Evolutionary conservation across 257 asterid species (phyloP).

Genomic region (Nicotiana sylvestris): DNA sequence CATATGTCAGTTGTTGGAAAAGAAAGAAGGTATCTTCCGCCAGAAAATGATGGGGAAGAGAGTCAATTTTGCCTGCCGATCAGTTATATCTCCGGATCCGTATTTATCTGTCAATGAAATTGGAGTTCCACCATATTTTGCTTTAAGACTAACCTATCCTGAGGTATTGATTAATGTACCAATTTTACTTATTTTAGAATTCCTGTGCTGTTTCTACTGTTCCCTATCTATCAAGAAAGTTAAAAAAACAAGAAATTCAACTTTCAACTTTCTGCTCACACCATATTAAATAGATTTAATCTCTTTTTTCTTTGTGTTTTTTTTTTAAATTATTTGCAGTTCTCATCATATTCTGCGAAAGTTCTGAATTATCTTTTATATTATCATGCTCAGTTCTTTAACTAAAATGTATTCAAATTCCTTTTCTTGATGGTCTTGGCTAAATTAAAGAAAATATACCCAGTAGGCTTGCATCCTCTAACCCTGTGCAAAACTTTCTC

Average conservation of each 20-base stretch:
- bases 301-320: background rate
- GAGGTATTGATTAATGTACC: conserved; percentile 50
- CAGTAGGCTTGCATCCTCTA: background rate
- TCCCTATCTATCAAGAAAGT: background rate
- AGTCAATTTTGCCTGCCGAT: conserved; percentile 92
- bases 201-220: background rate
- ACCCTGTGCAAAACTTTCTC: background rate
- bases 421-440: conserved; percentile 4
- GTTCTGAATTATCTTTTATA: background rate
- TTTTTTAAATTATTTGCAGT: background rate
- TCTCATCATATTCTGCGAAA: background rate
- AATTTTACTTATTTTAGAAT: background rate
- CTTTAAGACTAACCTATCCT: conserved; percentile 81
- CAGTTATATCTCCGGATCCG: conserved; percentile 98
- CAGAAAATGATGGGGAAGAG: conserved; percentile 99
- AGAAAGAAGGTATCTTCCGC: conserved; percentile 95
- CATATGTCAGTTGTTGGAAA: conserved; percentile 78
- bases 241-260: background rate
- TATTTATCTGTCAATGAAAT: conserved; percentile 91
- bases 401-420: conserved; percentile 1
- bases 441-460: background rate
- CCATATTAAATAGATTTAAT: background rate
- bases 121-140: conserved; percentile 96
- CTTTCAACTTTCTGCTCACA: background rate
- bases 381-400: background rate